phyloP scores from a whole-genome alignment of 495 filamentous ascomycete genomes.

The Hyaloscypha hepaticicola region DNA sequence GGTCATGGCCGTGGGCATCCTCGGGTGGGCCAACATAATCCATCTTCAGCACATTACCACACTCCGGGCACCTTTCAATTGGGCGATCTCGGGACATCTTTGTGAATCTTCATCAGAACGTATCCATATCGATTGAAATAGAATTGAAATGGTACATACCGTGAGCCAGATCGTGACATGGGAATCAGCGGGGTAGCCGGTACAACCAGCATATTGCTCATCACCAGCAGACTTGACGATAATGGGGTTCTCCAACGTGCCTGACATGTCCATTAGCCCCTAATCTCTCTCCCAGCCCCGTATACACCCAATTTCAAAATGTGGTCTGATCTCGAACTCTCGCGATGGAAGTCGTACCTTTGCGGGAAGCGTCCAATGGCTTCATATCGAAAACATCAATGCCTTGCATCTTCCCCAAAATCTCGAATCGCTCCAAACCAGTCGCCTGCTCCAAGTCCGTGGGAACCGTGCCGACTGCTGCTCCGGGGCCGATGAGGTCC shows the following conservation, averaged over 20 bases:
- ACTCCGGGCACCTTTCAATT: slow-evolving; percentile 90
- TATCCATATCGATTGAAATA: too few species aligned
- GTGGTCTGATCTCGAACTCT: slow-evolving; percentile 20
- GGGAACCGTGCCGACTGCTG: slow-evolving; percentile 76
- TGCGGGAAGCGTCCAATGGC: slow-evolving; percentile 86
- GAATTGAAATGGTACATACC: slow-evolving; percentile 49
- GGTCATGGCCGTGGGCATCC: slow-evolving; percentile 57
- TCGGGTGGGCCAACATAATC: slow-evolving; percentile 86
- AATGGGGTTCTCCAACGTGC: slow-evolving; percentile 88
- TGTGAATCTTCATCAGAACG: not conserved
- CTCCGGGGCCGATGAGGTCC: slow-evolving; percentile 84
- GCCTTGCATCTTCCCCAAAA: slow-evolving; percentile 98
- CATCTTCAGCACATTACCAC: slow-evolving; percentile 93
- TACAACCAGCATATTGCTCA: slow-evolving; percentile 97
- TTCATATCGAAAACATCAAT: slow-evolving; percentile 98
- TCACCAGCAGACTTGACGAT: slow-evolving; percentile 85
- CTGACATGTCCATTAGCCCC: slow-evolving; percentile 40
- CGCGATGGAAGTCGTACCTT: slow-evolving; percentile 53
- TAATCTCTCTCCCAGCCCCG: not conserved
- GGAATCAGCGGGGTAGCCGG: slow-evolving; percentile 87
- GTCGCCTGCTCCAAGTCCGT: slow-evolving; percentile 93
- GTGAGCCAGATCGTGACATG: slow-evolving; percentile 88
- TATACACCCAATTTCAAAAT: not conserved
- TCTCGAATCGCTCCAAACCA: slow-evolving; percentile 96
- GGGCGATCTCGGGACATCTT: slow-evolving; percentile 89